Evolutionary conservation across 2,329 filamentous ascomycete species (phyloP).

Genomic region (Ambrosiella cleistominuta): DNA sequence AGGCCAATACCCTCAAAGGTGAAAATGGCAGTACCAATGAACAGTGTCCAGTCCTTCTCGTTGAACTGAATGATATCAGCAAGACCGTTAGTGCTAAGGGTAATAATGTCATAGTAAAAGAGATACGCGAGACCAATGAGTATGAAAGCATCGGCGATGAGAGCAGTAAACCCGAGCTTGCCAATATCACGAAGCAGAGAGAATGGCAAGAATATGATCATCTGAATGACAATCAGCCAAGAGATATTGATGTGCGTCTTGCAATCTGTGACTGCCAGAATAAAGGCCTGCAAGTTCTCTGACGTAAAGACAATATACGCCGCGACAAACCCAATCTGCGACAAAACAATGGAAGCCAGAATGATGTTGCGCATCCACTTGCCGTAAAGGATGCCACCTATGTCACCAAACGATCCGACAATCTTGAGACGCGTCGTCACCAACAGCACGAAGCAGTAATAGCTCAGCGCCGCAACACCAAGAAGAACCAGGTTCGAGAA

Average conservation of each 20-base stretch:
- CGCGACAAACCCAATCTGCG: conserved; percentile 85
- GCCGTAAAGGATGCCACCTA: conserved; percentile 82
- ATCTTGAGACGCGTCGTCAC: conserved; percentile 72
- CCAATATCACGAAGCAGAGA: conserved; percentile 91
- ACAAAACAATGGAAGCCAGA: conserved; percentile 79
- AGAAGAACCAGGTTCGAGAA: conserved; percentile 91
- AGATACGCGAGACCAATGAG: conserved; percentile 80
- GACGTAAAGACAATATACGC: conserved; percentile 96
- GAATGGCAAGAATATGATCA: conserved; percentile 86
- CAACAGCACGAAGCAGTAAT: conserved; percentile 92
- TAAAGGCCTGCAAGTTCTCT: conserved; percentile 87
- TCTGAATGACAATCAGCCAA: conserved; percentile 82
- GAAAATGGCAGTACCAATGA: conserved; percentile 97
- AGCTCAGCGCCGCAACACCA: conserved; percentile 68
- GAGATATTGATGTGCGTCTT: conserved; percentile 66
- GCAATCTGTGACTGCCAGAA: conserved; percentile 80
- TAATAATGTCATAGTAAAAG: conserved; percentile 86
- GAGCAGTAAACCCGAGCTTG: conserved; percentile 86
- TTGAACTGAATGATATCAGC: conserved; percentile 88
- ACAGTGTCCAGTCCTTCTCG: conserved; percentile 79
- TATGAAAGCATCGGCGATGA: conserved; percentile 89
- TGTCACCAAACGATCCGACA: conserved; percentile 92
- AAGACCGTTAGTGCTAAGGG: conserved; percentile 57
- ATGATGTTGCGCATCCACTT: conserved; percentile 79
- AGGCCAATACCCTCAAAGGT: conserved; percentile 96